A percentile compares a stretch with the other conserved stretches of the same genome.
These are phyloP conservation scores for Chlamydomonas reinhardtii DNA, from an alignment of 163 green algal genomes.

Conservation along the genomic window DNA sequence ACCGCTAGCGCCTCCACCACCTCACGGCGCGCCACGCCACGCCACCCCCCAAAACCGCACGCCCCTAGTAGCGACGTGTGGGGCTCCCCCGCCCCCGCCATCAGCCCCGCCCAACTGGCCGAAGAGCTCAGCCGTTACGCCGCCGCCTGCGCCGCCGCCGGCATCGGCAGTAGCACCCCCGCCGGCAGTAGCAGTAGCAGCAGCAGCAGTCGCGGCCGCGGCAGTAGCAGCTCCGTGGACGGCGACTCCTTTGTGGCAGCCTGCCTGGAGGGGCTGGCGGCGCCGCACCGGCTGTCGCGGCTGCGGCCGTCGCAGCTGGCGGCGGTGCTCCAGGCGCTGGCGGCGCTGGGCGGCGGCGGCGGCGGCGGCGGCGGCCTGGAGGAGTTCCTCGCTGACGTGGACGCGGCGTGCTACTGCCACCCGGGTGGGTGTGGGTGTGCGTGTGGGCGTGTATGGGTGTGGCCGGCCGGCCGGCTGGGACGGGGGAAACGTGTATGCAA, in stretches of 20 bases:
- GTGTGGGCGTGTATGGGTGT: too few species aligned
- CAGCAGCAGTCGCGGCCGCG: too few species aligned
- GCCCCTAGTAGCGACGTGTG: too few species aligned
- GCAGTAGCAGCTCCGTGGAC: not conserved
- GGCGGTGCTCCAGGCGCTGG: conserved; percentile 2
- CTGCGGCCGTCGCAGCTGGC: conserved; percentile 21
- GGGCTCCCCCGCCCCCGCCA: not conserved
- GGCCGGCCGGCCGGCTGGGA: too few species aligned
- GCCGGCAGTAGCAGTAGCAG: too few species aligned
- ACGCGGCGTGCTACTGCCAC: conserved; percentile 28
- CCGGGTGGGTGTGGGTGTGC: not conserved
- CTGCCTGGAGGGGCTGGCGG: conserved; percentile 4
- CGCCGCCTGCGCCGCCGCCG: too few species aligned
- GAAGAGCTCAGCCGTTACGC: too few species aligned
- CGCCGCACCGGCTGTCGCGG: conserved; percentile 14
- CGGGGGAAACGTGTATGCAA: too few species aligned
- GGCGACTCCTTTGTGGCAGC: conserved; percentile 1
- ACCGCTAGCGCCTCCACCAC: too few species aligned
- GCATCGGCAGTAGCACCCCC: too few species aligned
- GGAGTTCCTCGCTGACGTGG: conserved; percentile 22
- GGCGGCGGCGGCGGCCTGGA: not conserved
- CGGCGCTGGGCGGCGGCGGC: not conserved
- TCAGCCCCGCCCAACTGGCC: not conserved
- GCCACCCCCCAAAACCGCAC: too few species aligned
- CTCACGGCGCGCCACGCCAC: too few species aligned